Evolutionary conservation across 2,329 filamentous ascomycete species (phyloP), one percentile per base, ranked within the genome.

Genomic region (Colletotrichum sp.): DNA sequence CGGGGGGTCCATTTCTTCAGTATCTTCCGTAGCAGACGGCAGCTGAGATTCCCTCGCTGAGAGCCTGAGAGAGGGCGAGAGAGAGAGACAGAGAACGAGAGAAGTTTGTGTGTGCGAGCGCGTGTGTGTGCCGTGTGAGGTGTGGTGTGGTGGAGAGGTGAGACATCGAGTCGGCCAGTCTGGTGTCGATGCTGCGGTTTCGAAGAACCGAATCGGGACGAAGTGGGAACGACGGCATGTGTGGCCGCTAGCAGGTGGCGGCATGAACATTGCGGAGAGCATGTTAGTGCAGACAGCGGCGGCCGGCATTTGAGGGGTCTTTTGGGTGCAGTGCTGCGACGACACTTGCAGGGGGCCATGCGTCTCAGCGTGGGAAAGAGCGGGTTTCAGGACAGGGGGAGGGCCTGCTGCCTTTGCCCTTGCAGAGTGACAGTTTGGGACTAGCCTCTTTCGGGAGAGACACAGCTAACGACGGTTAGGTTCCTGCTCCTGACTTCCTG

Each of bases 361-460:
- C 76, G 76, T 77, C 76, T 77, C 76, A 77, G 76, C 73, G 62
- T 74, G 44, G 57, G 73, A 66, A 74, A 76, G 76, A 77, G 69
- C 76, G 76, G 76, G 76, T 77, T 77, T 77, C 76, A 77, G 74
- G 62, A 66, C 76, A 76, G 52, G 76, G 44, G 75, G 34, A 63
- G 66, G 65, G 52, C 60, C 71, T 55, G 59, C 15, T 60, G 73
- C 28, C 55, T 59, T 59, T 18, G 18, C 21, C 30, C 5, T 57
- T 62, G 28, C 36, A 36, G 36, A 55, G 21, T 32, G 28, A 34
- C 59, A 21, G 39, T n/a, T 55, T 24, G 60, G 68, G 68, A 30
- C 57, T 64, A 71, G 59, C 63, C 69, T 44, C 32, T 65, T 66
- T 65, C 26, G 44, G 44, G 44, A 52, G 44, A 21, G 34, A n/a